Percentiles rank a stretch among this genome's conserved stretches.
These are phyloP conservation scores for Beauveria varroae DNA, from an alignment of 2,329 filamentous ascomycete genomes.

Conservation along the genomic window DNA sequence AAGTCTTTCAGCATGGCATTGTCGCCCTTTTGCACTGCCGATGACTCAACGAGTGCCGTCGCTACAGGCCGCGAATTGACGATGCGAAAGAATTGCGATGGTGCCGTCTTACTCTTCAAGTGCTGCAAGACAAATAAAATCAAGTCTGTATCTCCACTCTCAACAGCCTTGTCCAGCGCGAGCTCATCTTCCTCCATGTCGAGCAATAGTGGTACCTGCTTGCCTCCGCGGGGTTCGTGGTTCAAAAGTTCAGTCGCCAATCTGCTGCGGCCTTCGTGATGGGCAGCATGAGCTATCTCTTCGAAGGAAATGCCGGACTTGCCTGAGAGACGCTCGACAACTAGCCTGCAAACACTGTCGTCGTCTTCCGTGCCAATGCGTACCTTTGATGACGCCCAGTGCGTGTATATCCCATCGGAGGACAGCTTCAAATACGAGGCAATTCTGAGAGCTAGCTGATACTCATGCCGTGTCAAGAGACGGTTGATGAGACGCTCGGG, in stretches of 20 bases:
- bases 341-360: conserved; percentile 74
- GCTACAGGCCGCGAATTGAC: conserved; percentile 82
- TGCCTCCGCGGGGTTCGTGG: conserved; percentile 88
- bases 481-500: conserved; percentile 82
- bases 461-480: conserved; percentile 82
- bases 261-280: conserved; percentile 84
- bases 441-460: conserved; percentile 80
- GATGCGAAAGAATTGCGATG: conserved; percentile 85
- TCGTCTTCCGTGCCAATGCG: conserved; percentile 78
- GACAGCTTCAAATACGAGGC: conserved; percentile 81
- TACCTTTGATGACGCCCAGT: conserved; percentile 95
- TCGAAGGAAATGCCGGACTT: conserved; percentile 95
- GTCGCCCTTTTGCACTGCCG: conserved; percentile 60
- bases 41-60: conserved; percentile 81
- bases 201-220: conserved; percentile 86
- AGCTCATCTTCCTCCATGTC: conserved; percentile 95
- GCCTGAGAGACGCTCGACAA: conserved; percentile 78
- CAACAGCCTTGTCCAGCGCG: conserved; percentile 91
- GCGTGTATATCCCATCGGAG: conserved; percentile 85
- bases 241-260: conserved; percentile 87
- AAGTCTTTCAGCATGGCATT: conserved; percentile 85
- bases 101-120: conserved; percentile 80
- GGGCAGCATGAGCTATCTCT: conserved; percentile 83
- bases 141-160: conserved; percentile 90
- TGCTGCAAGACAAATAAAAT: conserved; percentile 84